A percentile compares a stretch with the other conserved stretches of the same genome.
Evolutionary conservation across 2,329 filamentous ascomycete species (phyloP).

Genomic region (Colletotrichum spinosum): DNA sequence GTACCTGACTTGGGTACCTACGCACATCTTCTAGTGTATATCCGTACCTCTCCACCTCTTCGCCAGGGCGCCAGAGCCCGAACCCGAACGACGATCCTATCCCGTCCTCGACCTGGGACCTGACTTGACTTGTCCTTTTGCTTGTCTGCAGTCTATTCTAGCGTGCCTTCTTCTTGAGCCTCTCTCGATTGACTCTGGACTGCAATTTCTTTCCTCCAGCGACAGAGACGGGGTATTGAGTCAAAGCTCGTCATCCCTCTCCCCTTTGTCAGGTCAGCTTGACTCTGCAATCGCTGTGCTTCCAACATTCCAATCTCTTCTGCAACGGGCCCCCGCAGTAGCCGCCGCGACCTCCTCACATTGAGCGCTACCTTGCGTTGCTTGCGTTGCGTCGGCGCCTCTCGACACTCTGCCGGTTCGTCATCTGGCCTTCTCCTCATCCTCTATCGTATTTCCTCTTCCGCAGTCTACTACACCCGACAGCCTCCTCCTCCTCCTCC

Average conservation of each 20-base stretch:
- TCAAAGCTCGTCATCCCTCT: slow-evolving; percentile 14
- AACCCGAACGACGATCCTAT: slow-evolving; percentile 32
- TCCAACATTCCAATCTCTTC: slow-evolving; percentile 32
- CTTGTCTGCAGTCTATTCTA: slow-evolving; percentile 26
- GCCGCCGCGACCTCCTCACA: slow-evolving; percentile 31
- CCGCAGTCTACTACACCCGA: neutral
- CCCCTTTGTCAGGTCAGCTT: slow-evolving; percentile 20
- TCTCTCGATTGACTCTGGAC: slow-evolving; percentile 9
- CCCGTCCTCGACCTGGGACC: slow-evolving; percentile 20
- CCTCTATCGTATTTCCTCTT: slow-evolving; percentile 5
- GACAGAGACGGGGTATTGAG: slow-evolving; percentile 8
- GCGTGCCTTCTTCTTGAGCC: slow-evolving; percentile 25
- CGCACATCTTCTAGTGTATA: neutral
- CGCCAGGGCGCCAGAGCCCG: slow-evolving; percentile 27
- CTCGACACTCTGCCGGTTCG: slow-evolving; percentile 30
- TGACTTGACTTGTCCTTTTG: slow-evolving; percentile 22
- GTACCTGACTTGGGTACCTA: neutral
- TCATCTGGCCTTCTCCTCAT: slow-evolving; percentile 15
- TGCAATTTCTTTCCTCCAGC: neutral
- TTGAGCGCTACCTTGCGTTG: slow-evolving; percentile 16
- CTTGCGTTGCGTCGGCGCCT: slow-evolving; percentile 15
- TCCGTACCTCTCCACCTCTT: neutral
- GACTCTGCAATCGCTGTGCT: slow-evolving; percentile 14
- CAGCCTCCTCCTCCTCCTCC: neutral
- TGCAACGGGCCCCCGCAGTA: slow-evolving; percentile 37